Conservation (phyloP, 2,329 filamentous ascomycete species). For the Clathrospora elynae region DNA sequence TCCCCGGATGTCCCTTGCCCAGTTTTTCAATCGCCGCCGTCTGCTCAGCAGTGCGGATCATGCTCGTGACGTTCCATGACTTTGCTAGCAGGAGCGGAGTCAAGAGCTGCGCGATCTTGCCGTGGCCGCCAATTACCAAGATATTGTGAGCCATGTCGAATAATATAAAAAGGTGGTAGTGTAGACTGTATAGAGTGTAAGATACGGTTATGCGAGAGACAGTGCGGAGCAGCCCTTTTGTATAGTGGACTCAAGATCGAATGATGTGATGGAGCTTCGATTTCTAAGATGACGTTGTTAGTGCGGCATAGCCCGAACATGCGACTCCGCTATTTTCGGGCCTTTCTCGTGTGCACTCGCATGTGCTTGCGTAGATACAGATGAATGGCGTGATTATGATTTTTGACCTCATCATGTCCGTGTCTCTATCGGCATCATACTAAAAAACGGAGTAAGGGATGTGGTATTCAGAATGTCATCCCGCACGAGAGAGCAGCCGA, state of each 20-base stretch:
- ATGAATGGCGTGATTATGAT: too few relatives aligned
- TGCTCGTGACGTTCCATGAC: conserved; percentile 76
- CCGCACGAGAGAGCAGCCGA: too few relatives aligned
- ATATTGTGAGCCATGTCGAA: conserved; percentile 51
- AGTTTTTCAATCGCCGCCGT: conserved; percentile 66
- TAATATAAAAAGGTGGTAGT: neutral
- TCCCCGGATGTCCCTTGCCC: conserved; percentile 63
- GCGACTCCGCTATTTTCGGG: neutral
- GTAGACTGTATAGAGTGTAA: neutral
- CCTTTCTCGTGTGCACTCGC: neutral
- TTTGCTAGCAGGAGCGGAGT: conserved; percentile 76
- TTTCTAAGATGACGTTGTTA: conserved; percentile 22
- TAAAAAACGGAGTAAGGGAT: too few relatives aligned
- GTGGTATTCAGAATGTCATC: too few relatives aligned
- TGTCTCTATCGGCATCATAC: too few relatives aligned
- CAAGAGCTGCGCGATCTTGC: conserved; percentile 74
- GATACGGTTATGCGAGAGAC: too few relatives aligned
- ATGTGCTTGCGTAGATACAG: neutral
- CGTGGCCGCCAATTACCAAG: conserved; percentile 79
- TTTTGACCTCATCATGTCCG: too few relatives aligned
- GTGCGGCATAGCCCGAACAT: conserved; percentile 7
- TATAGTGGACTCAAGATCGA: too few relatives aligned
- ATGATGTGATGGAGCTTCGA: conserved; percentile 3
- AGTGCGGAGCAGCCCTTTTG: too few relatives aligned
- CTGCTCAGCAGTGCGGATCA: conserved; percentile 76